Evolutionary conservation across 2,329 filamentous ascomycete species (phyloP).

Genomic region (Calonectria ilicicola): DNA sequence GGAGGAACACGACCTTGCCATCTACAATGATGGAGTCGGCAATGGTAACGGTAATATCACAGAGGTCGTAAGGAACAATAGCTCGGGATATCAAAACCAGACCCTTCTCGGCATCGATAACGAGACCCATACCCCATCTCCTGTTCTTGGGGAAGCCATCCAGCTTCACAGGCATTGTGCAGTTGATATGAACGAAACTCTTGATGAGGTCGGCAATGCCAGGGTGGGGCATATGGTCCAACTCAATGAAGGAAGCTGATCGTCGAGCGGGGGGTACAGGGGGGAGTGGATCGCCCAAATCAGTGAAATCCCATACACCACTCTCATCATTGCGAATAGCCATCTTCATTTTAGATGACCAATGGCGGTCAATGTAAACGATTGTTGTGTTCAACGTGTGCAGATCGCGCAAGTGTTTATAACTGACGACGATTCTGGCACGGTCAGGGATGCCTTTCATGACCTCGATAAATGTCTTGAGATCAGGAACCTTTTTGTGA

Average conservation of each 20-base stretch:
- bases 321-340: constrained; percentile 90
- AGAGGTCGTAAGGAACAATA: constrained; percentile 95
- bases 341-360: constrained; percentile 94
- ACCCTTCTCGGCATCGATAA: constrained; percentile 97
- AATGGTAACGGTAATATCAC: constrained; percentile 95
- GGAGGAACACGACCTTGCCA: constrained; percentile 94
- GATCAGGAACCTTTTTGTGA: constrained; percentile 88
- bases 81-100: constrained; percentile 94
- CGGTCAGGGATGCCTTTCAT: constrained; percentile 87
- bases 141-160: constrained; percentile 97
- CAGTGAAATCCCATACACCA: constrained; percentile 94
- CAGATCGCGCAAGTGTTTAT: constrained; percentile 93
- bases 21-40: constrained; percentile 96
- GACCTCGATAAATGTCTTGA: constrained; percentile 90
- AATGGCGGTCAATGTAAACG: constrained; percentile 93
- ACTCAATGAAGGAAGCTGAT: constrained; percentile 90
- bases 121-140: constrained; percentile 94
- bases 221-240: constrained; percentile 88
- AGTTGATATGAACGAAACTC: constrained; percentile 94
- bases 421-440: constrained; percentile 90
- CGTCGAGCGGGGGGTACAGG: constrained; percentile 77
- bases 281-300: constrained; percentile 84
- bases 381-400: constrained; percentile 96
- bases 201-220: constrained; percentile 93
- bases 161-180: constrained; percentile 93